These are phyloP conservation scores for Phoma herbarum DNA, from an alignment of 2,329 filamentous ascomycete genomes.

Conservation along the genomic window DNA sequence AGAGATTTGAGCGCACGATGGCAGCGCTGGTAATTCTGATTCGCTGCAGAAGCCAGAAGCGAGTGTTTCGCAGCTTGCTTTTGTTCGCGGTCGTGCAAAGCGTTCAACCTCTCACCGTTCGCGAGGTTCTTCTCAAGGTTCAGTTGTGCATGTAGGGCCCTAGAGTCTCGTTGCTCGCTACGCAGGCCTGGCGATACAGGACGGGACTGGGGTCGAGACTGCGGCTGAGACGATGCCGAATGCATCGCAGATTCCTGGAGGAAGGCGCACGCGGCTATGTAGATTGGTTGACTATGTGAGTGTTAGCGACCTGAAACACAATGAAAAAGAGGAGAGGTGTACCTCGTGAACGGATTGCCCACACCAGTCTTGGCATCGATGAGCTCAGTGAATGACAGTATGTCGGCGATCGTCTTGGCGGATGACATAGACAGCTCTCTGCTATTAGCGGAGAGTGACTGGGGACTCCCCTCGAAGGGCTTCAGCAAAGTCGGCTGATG, in stretches of 20 bases:
- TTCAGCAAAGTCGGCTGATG: constrained; percentile 85
- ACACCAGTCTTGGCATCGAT: constrained; percentile 87
- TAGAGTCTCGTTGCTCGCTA: constrained; percentile 8
- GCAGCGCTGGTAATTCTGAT: constrained; percentile 86
- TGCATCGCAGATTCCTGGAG: constrained; percentile 81
- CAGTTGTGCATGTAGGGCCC: constrained; percentile 6
- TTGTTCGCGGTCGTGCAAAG: constrained; percentile 46
- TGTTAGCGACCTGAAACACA: constrained; percentile 22
- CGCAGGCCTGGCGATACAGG: constrained; percentile 13
- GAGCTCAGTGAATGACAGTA: constrained; percentile 83
- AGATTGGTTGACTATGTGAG: constrained; percentile 77
- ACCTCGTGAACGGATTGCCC: constrained; percentile 81
- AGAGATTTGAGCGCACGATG: constrained; percentile 83
- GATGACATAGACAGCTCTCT: constrained; percentile 85
- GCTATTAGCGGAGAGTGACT: constrained; percentile 80
- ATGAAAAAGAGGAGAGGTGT: not conserved
- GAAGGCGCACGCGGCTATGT: constrained; percentile 89
- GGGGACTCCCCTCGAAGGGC: constrained; percentile 73
- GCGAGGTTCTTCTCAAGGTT: constrained; percentile 14
- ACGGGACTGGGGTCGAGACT: constrained; percentile 63
- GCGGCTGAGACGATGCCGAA: constrained; percentile 68
- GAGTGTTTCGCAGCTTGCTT: constrained; percentile 71
- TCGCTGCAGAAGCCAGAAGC: constrained; percentile 80
- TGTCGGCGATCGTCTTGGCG: constrained; percentile 90
- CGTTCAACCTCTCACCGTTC: constrained; percentile 26